phyloP scores from a whole-genome alignment of 345 rosid genomes.

The Populus ilicifolia region DNA sequence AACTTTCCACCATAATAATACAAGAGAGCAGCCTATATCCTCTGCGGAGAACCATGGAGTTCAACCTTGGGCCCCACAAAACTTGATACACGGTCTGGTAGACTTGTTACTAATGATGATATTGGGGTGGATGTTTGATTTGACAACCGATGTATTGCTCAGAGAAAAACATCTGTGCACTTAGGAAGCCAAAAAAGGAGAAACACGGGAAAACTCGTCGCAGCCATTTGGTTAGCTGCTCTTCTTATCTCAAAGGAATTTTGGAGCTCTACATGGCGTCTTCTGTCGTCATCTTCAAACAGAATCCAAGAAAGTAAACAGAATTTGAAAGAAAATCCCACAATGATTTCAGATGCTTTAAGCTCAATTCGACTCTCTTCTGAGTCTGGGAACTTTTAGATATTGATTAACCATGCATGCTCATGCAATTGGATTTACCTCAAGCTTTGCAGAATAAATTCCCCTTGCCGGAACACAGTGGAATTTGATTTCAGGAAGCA shows the following conservation, averaged over 20 bases:
- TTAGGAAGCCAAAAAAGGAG: neutral
- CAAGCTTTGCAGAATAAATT: slow-evolving; percentile 45
- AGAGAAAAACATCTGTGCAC: neutral
- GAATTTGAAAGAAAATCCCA: neutral
- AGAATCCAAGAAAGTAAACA: neutral
- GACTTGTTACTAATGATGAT: neutral
- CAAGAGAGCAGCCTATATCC: too few species aligned
- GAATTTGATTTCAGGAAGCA: slow-evolving; percentile 41
- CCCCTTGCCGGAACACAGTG: slow-evolving; percentile 49
- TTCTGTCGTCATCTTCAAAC: slow-evolving; percentile 47
- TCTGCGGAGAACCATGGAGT: neutral
- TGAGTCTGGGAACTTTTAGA: too few species aligned
- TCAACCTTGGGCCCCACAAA: neutral
- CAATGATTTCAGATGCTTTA: neutral
- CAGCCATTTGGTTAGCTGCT: slow-evolving; percentile 11
- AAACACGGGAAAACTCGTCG: neutral
- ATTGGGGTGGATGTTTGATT: neutral
- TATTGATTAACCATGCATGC: too few species aligned
- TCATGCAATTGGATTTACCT: slow-evolving; percentile 17
- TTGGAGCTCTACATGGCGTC: slow-evolving; percentile 52
- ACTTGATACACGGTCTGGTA: neutral
- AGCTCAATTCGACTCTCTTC: too few species aligned
- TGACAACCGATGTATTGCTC: neutral
- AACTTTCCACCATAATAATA: neutral
- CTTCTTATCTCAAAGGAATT: slow-evolving; percentile 49